phyloP scores from a whole-genome alignment of 352 stramenopile species.

The Globisporangium barbulae region DNA sequence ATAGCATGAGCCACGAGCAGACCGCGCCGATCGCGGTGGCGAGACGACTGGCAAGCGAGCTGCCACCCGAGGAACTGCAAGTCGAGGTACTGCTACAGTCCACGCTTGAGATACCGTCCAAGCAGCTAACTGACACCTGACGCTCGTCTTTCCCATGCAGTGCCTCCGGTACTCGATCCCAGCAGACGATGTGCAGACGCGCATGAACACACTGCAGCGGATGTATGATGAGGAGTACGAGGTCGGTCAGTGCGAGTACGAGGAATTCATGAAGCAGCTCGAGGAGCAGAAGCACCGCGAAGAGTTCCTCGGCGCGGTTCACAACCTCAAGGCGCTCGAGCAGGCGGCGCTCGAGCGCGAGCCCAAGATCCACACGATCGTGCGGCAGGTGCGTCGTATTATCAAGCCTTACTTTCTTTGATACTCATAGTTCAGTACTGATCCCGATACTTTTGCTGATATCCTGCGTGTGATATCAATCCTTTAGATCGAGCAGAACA shows the following conservation, averaged over 20 bases:
- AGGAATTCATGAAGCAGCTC: conserved; percentile 30
- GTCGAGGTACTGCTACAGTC: conserved; percentile 32
- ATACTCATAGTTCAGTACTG: background rate
- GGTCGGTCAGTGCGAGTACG: conserved; percentile 27
- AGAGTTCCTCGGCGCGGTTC: conserved; percentile 39
- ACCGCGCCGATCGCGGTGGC: conserved; percentile 18
- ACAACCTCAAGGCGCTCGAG: conserved; percentile 35
- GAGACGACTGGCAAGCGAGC: conserved; percentile 38
- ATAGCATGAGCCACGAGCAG: conserved; percentile 6
- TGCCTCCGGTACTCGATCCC: conserved; percentile 53
- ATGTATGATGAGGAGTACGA: conserved; percentile 70
- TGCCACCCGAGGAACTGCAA: conserved; percentile 55
- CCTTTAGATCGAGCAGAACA: conserved; percentile 42
- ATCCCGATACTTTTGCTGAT: background rate
- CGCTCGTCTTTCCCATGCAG: conserved; percentile 17
- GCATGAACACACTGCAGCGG: conserved; percentile 44
- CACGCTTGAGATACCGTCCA: background rate
- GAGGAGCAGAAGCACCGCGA: conserved; percentile 48
- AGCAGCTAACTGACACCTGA: background rate
- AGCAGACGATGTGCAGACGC: conserved; percentile 34
- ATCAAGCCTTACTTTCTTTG: background rate
- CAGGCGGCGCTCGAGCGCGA: conserved; percentile 35
- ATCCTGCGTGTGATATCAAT: background rate
- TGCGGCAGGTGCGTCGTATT: conserved; percentile 28
- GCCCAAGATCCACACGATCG: conserved; percentile 42